Evolutionary conservation across 495 filamentous ascomycete genomes (phyloP).

Genomic region (Penicillium crystallinum): DNA sequence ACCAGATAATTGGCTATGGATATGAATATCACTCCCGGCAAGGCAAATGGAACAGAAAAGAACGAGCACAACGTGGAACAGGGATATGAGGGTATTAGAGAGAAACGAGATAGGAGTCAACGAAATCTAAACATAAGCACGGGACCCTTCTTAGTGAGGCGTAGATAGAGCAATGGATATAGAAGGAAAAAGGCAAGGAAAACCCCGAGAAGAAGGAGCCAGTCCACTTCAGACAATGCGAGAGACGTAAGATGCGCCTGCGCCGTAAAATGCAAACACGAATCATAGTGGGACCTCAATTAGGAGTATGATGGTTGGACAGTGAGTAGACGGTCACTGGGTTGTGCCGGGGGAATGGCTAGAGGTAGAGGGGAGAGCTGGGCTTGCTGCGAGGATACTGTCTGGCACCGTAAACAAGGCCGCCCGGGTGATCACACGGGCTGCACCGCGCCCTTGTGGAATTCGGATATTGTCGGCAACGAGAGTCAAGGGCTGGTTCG

Average conservation of each 20-base stretch:
- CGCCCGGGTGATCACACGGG: conserved; percentile 13
- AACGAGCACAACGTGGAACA: background rate
- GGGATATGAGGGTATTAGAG: conserved; percentile 19
- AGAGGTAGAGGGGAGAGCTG: conserved; percentile 10
- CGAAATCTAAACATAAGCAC: conserved; percentile 10
- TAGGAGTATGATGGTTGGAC: background rate
- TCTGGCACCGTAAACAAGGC: conserved; percentile 10
- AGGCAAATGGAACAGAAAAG: background rate
- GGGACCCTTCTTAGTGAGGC: background rate
- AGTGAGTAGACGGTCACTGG: conserved; percentile 8
- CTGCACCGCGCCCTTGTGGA: conserved; percentile 13
- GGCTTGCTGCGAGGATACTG: conserved; percentile 8
- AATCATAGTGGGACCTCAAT: conserved; percentile 6
- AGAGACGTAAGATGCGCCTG: conserved; percentile 17
- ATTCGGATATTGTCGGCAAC: conserved; percentile 25
- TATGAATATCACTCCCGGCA: background rate
- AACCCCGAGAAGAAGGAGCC: conserved; percentile 13
- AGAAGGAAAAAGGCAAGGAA: background rate
- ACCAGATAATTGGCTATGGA: background rate
- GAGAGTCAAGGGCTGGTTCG: conserved; percentile 32
- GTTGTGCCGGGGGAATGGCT: conserved; percentile 14
- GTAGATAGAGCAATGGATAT: conserved; percentile 4
- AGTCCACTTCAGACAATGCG: conserved; percentile 17
- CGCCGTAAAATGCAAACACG: conserved; percentile 19
- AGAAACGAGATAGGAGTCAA: background rate